phyloP scores from a whole-genome alignment of 2,329 filamentous ascomycete genomes.

The Ophiostoma australiae region DNA sequence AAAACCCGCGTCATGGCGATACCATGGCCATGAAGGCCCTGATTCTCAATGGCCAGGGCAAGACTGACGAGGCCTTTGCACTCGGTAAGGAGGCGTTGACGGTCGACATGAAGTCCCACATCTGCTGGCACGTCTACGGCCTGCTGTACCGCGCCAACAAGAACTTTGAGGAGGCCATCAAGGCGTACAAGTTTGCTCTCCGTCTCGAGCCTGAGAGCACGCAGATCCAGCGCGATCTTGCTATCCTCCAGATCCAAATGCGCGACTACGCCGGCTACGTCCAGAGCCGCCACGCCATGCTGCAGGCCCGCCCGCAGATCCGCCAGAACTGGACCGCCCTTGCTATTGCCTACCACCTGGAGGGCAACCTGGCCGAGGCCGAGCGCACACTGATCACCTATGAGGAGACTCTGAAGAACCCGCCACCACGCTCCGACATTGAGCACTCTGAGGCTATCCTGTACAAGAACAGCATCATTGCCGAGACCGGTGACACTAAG shows the following conservation, averaged over 20 bases:
- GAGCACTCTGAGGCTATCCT: constrained; percentile 91
- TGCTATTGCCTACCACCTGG: constrained; percentile 85
- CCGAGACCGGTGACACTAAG: constrained; percentile 77
- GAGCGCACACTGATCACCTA: constrained; percentile 89
- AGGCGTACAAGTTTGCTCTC: constrained; percentile 95
- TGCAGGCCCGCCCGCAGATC: constrained; percentile 73
- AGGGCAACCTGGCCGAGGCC: constrained; percentile 78
- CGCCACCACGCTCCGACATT: constrained; percentile 70
- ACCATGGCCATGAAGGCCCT: constrained; percentile 98
- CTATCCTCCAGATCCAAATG: constrained; percentile 91
- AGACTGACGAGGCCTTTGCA: constrained; percentile 88
- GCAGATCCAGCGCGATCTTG: constrained; percentile 91
- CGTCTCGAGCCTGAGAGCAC: constrained; percentile 87
- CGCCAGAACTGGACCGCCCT: constrained; percentile 97
- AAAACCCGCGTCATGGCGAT: constrained; percentile 93
- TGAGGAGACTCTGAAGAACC: constrained; percentile 83
- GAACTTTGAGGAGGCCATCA: constrained; percentile 98
- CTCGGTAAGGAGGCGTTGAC: constrained; percentile 88
- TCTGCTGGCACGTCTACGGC: constrained; percentile 99
- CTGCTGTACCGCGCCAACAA: constrained; percentile 88
- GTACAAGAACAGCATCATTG: constrained; percentile 94
- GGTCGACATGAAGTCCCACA: constrained; percentile 97
- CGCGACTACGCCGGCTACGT: constrained; percentile 92
- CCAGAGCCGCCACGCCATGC: constrained; percentile 80
- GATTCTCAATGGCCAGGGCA: constrained; percentile 88